phyloP scores from a whole-genome alignment of 2,329 filamentous ascomycete genomes.

The Talaromyces piceae region DNA sequence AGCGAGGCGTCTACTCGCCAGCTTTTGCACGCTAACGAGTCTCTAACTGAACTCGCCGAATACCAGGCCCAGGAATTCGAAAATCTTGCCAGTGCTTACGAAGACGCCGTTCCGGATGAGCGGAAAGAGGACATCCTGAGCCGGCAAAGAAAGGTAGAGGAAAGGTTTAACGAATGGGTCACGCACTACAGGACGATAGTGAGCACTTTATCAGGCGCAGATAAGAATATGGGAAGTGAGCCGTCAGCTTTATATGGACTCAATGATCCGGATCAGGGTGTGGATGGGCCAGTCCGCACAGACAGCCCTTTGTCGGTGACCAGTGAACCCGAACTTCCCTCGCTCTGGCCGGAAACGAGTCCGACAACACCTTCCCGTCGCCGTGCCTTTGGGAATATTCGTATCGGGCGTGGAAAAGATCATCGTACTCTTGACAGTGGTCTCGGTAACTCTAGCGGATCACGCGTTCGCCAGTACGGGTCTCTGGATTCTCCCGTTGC shows the following conservation, averaged over 20 bases:
- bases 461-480: constrained; percentile 4
- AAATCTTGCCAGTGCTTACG: constrained; percentile 28
- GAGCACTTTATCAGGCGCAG: neutral
- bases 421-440: constrained; percentile 34
- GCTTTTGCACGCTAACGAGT: neutral
- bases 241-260: neutral
- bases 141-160: neutral
- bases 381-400: constrained; percentile 37
- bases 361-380: constrained; percentile 34
- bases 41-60: neutral
- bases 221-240: neutral
- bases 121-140: neutral
- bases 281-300: neutral
- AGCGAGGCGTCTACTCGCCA: too few species aligned
- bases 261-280: neutral
- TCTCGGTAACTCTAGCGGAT: constrained; percentile 29
- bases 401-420: constrained; percentile 32
- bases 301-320: constrained; percentile 14
- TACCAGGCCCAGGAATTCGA: constrained; percentile 11
- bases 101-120: constrained; percentile 10
- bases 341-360: constrained; percentile 26
- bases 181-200: neutral
- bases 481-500: neutral
- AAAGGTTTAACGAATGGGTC: neutral
- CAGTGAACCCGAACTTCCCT: constrained; percentile 28